Evolutionary conservation across 345 rosid species (phyloP).

Genomic region (Leavenworthia alabamica): DNA sequence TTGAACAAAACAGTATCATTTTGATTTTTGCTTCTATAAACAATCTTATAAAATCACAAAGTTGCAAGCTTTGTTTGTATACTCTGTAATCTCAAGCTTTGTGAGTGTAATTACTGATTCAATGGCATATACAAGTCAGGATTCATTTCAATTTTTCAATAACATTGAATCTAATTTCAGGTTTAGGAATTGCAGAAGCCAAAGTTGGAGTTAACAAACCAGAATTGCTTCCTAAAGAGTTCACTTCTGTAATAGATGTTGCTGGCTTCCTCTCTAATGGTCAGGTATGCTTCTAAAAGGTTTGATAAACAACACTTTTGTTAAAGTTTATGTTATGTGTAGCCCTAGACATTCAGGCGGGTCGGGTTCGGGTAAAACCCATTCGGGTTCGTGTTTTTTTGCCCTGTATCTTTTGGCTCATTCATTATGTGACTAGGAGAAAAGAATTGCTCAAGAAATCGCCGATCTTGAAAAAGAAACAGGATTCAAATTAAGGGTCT

Average conservation of each 20-base stretch:
- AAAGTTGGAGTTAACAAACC: constrained; percentile 91
- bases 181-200: constrained; percentile 56
- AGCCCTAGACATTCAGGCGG: too few species aligned
- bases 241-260: constrained; percentile 74
- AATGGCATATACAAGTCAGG: neutral
- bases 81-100: neutral
- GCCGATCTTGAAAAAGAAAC: constrained; percentile 69
- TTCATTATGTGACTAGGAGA: too few species aligned
- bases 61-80: neutral
- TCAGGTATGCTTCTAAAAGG: constrained; percentile 50
- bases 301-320: too few species aligned
- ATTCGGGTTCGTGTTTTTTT: too few species aligned
- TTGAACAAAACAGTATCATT: too few species aligned
- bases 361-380: too few species aligned
- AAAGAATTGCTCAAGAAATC: constrained; percentile 65
- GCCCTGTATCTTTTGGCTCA: neutral
- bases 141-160: neutral
- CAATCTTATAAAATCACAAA: too few species aligned
- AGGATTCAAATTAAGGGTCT: constrained; percentile 73
- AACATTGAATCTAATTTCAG: constrained; percentile 27
- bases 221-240: constrained; percentile 79
- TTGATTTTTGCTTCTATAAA: too few species aligned
- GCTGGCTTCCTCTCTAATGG: constrained; percentile 93
- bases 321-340: too few species aligned
- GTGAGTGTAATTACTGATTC: neutral